A percentile compares a stretch with the other conserved stretches of the same genome.
Evolutionary conservation across 352 stramenopile genomes (phyloP).

Genomic region (Phytopythium montanum): DNA sequence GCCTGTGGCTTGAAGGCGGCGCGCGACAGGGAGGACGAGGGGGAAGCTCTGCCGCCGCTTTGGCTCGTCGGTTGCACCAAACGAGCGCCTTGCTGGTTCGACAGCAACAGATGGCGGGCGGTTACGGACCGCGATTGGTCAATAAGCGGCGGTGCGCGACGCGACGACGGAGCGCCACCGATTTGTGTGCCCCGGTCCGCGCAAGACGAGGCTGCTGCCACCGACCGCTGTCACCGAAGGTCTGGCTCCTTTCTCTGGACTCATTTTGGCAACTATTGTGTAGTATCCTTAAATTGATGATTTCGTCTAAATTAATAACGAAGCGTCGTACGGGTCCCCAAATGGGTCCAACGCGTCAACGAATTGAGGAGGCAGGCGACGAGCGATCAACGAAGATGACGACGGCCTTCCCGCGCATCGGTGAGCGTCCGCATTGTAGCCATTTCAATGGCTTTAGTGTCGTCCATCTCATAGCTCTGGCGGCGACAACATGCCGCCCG

Average conservation of each 20-base stretch:
- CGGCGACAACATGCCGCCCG: not conserved
- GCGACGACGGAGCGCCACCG: not conserved
- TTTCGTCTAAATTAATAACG: not conserved
- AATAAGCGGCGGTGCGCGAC: not conserved
- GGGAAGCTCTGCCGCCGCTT: too few species aligned
- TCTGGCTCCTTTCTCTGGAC: constrained; percentile 8
- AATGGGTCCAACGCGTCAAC: not conserved
- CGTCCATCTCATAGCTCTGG: not conserved
- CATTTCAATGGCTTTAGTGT: not conserved
- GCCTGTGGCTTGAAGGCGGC: not conserved
- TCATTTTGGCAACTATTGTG: not conserved
- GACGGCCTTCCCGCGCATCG: constrained; percentile 29
- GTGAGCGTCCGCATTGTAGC: constrained; percentile 11
- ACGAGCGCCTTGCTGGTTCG: not conserved
- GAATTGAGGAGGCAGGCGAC: not conserved
- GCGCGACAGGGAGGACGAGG: not conserved
- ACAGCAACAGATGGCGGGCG: not conserved
- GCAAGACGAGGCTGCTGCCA: constrained; percentile 8
- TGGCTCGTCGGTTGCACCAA: constrained; percentile 3
- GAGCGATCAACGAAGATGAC: constrained; percentile 16
- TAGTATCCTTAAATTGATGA: not conserved
- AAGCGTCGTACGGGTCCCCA: not conserved
- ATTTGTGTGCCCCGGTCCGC: not conserved
- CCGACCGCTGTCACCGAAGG: not conserved
- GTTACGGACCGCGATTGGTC: not conserved